Evolutionary conservation across 805 yeast genomes (phyloP).

Genomic region (Yamadazyma nakazawae): DNA sequence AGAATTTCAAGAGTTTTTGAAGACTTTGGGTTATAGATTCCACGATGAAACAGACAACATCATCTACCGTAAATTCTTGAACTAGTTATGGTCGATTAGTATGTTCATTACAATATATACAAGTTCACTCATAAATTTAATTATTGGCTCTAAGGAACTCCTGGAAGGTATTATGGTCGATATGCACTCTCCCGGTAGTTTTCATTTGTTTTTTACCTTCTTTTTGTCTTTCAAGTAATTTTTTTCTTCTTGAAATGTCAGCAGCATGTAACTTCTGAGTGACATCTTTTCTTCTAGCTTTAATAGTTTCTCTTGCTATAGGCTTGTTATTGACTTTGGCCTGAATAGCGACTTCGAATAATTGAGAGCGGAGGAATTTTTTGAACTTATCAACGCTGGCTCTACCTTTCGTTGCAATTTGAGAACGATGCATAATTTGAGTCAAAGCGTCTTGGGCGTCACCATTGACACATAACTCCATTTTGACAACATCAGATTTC

Average conservation of each 20-base stretch:
- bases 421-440: conserved; percentile 81
- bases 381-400: conserved; percentile 83
- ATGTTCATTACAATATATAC: conserved; percentile 3
- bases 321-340: conserved; percentile 79
- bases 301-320: conserved; percentile 88
- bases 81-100: conserved; percentile 3
- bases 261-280: conserved; percentile 90
- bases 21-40: conserved; percentile 70
- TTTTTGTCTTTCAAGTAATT: conserved; percentile 81
- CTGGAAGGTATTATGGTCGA: conserved; percentile 84
- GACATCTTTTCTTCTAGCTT: conserved; percentile 94
- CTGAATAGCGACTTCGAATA: conserved; percentile 90
- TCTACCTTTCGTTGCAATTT: conserved; percentile 67
- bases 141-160: conserved; percentile 58
- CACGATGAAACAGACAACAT: conserved; percentile 80
- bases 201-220: conserved; percentile 89
- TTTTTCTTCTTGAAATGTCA: conserved; percentile 86
- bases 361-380: conserved; percentile 73
- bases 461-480: conserved; percentile 88
- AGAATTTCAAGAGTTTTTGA: conserved; percentile 66
- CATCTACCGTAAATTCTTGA: conserved; percentile 79
- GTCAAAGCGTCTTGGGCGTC: conserved; percentile 88
- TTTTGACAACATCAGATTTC: conserved; percentile 75
- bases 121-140: conserved; percentile 7
- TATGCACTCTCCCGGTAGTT: conserved; percentile 70